phyloP scores from a whole-genome alignment of 2,329 filamentous ascomycete species.

The Colletotrichum sidae region DNA sequence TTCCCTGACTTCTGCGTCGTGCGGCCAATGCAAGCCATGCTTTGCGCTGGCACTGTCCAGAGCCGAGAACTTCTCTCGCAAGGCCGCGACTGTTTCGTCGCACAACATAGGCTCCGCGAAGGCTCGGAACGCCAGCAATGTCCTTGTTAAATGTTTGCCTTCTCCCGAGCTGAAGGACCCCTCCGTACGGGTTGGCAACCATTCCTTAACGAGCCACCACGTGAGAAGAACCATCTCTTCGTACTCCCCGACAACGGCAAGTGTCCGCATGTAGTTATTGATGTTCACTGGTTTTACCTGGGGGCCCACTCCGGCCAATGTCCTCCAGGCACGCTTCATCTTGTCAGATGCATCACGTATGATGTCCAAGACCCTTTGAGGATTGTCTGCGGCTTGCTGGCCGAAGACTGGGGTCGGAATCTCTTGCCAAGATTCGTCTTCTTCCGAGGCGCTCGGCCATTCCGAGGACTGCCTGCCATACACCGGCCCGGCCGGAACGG shows the following conservation, averaged over 20 bases:
- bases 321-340: constrained; percentile 12
- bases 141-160: constrained; percentile 45
- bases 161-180: constrained; percentile 49
- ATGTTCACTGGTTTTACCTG: constrained; percentile 54
- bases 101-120: constrained; percentile 59
- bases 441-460: neutral
- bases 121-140: constrained; percentile 60
- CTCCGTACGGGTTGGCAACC: constrained; percentile 47
- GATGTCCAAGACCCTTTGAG: no score
- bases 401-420: constrained; percentile 10
- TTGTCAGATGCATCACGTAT: no score
- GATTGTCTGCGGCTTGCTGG: no score
- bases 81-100: constrained; percentile 43
- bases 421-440: neutral
- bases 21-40: constrained; percentile 51
- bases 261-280: constrained; percentile 69
- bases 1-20: constrained; percentile 47
- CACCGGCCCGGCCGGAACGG: neutral
- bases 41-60: constrained; percentile 37
- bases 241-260: constrained; percentile 71
- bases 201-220: constrained; percentile 68
- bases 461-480: neutral
- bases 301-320: neutral
- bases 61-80: constrained; percentile 39
- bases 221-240: constrained; percentile 68